Conservation (phyloP, 768 basidiomycete genomes). For the Hemileccinum impolitum region DNA sequence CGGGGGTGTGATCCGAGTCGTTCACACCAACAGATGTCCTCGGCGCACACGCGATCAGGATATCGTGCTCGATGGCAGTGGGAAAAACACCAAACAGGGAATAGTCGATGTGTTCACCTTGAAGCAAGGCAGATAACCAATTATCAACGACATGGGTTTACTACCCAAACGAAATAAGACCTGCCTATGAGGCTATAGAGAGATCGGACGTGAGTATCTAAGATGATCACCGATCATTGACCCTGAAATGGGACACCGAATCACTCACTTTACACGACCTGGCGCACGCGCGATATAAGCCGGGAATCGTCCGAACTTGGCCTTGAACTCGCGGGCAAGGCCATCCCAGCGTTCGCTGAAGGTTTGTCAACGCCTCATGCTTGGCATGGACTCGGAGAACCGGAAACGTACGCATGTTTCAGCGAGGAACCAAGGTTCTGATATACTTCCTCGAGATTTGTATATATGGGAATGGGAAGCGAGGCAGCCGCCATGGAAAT, state of each 20-base stretch:
- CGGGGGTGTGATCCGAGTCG: constrained; percentile 33
- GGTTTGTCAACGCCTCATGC: neutral
- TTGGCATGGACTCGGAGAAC: no score
- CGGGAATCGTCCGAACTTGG: constrained; percentile 63
- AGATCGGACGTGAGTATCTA: neutral
- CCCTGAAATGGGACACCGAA: neutral
- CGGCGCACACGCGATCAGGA: constrained; percentile 73
- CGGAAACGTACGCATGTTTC: constrained; percentile 42
- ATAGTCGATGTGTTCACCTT: constrained; percentile 85
- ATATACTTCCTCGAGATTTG: constrained; percentile 54
- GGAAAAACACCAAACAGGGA: constrained; percentile 82
- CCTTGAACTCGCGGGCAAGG: constrained; percentile 58
- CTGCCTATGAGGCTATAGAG: constrained; percentile 36
- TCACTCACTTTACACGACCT: constrained; percentile 70
- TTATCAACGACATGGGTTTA: neutral
- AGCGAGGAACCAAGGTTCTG: constrained; percentile 50
- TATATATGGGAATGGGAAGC: constrained; percentile 59
- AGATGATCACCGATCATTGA: no score
- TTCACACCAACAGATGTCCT: constrained; percentile 17
- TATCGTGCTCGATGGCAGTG: constrained; percentile 80
- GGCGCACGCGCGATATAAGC: constrained; percentile 73
- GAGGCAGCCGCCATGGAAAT: constrained; percentile 42
- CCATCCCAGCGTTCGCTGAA: constrained; percentile 54
- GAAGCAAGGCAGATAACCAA: constrained; percentile 11
- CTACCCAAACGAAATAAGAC: neutral